Base-by-base conservation (phyloP, 495 filamentous ascomycete genomes). In the Trichoderma reesei region DNA sequence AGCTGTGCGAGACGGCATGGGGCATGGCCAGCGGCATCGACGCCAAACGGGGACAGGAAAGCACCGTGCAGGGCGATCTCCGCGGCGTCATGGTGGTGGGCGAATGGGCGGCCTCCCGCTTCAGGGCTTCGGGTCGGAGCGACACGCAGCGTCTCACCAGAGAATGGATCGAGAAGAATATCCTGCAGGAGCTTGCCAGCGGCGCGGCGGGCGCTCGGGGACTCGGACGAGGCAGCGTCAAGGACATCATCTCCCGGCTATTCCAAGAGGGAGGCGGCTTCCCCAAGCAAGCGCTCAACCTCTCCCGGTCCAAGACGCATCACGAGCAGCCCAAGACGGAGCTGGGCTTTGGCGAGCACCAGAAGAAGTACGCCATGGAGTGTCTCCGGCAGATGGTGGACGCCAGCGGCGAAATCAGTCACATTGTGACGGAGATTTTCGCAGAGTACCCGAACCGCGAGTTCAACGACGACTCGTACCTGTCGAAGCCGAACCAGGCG, bases 1-100 rank as follows among this genome's bases (percentile, higher is more conserved):
- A 90, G 64, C 79, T 98, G 11, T 97, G 95, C 68, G 94, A 98
- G 81, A 86, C 90, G 20, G 85, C 90, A 7, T 96, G 92, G 92
- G 92, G 92, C n/a, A 83, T 95, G 67, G 85, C 80, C 59, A 83
- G 77, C 66, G 83, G 86, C 26, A 82, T 78, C 11, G 77, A 81
- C 20, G 74, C 76, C 16, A 77, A 72, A 63, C 83, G 73, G 76
- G 90, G 77, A 68, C 80, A 70, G 68, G 80, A 73, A 71, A 76
- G 87, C 60, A 88, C 86, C 56, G 86, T 86, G 11, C 91, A 96
- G 69, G 94, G 94, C 42, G 94, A 98, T 72, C 87, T 98, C 41
- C 85, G 94, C 67, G 90, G 91, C 31, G 83, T 96, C 36, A 88
- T 98, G 79, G 94, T 98, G 9, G 89, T 93, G 8, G 90, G 90